Evolutionary conservation across 179 eudicot species (phyloP), one percentile per base, ranked within the genome.

Genomic region (Beta corolliflora): DNA sequence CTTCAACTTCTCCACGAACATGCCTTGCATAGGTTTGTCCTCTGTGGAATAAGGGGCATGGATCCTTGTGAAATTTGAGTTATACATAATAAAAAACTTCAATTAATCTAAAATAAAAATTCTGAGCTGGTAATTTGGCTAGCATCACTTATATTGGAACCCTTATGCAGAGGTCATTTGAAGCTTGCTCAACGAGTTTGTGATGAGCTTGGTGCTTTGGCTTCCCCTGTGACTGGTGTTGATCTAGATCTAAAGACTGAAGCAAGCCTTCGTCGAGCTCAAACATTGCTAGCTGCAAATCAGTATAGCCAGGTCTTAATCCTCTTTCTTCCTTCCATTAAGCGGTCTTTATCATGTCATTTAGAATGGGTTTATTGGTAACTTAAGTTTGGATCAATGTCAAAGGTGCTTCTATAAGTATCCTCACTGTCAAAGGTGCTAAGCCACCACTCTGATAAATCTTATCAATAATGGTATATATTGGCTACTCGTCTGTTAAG

Each of bases 1-100:
- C 87, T 96, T 78, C 99, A 96, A 88, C 89, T 96, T 82, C 92
- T 96, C 52, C 98, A 96, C 82, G 97, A 96, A 86, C 91, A 71
- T 60, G 98, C 99, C 75, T 86, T 94, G 83, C 98, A 96, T 82
- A 81, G 94, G 99, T 96, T 31, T 71, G 77, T 82, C 52, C 72
- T 67, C 65, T 73, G 45, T 58, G 25, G 59, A 44, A 23, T 48
- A 64, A 73, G 14, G 48, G n/a, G 60, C 65, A 25, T 65, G 69
- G 21, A 29, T 53, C 21, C 71, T 15, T 74, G 41, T 73, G 58
- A 80, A 50, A 41, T 77, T 58, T 45, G 58, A 36, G 81, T 15
- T 29, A 64, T 76, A 19, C 56, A 44, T 21, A 46, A 13, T 15
- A 70, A 12, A 44, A 52, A 69, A 70, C 11, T 71, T 19, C 12